Conservation (phyloP, 495 filamentous ascomycete species). For the Hypoxylon perforatum region DNA sequence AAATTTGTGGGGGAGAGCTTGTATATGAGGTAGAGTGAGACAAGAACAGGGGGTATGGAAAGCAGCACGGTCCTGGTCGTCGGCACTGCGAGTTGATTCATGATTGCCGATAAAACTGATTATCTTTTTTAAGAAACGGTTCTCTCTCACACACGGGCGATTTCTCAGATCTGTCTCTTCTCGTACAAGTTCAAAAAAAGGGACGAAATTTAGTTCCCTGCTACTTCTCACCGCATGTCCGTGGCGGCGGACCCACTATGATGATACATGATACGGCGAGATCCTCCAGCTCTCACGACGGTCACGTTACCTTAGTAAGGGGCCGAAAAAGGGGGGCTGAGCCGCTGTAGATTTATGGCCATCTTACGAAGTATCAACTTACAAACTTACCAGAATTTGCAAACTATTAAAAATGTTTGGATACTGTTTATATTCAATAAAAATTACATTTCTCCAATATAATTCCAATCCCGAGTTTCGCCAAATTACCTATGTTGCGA, state of each 20-base stretch:
- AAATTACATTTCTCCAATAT: not conserved
- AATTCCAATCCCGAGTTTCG: not conserved
- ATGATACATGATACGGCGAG: not conserved
- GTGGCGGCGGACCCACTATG: not conserved
- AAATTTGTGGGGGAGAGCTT: slow-evolving; percentile 7
- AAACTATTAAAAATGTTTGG: too few species aligned
- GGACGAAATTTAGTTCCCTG: not conserved
- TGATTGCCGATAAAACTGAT: not conserved
- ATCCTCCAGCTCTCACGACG: not conserved
- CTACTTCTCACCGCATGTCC: not conserved
- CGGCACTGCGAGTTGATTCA: not conserved
- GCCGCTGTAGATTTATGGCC: not conserved
- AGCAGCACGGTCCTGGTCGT: slow-evolving; percentile 7
- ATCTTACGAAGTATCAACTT: too few species aligned
- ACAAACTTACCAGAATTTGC: too few species aligned
- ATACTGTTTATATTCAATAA: too few species aligned
- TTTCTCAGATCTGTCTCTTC: not conserved
- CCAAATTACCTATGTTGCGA: too few species aligned
- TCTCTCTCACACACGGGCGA: not conserved
- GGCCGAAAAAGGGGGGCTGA: too few species aligned
- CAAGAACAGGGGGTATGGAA: slow-evolving; percentile 28
- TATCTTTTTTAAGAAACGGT: not conserved
- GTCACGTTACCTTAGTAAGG: not conserved
- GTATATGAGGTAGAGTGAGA: slow-evolving; percentile 37
- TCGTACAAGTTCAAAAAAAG: not conserved